Base-by-base conservation (phyloP, 495 filamentous ascomycete genomes). In the Penicillium malachiteum region DNA sequence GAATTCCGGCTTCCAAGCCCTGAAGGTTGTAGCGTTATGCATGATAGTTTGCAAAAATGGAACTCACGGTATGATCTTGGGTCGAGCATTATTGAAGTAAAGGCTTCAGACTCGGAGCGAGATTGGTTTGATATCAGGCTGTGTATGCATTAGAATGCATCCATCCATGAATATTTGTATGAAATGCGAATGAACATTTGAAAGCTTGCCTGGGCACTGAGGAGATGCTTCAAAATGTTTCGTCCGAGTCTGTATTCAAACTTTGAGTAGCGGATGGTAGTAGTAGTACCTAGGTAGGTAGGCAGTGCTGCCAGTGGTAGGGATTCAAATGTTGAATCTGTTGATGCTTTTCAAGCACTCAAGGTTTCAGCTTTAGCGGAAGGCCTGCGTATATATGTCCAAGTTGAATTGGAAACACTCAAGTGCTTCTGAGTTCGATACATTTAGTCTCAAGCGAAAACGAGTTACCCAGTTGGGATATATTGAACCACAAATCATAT, bases 401-500 rank as follows among this genome's bases (percentile, higher is more conserved):
- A 26, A 26, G 1, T 26, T 26, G 21, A 26, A 26, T 26, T 26
- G 21, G 21, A 26, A 26, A 4, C 21, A 26, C 21, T 1, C 2
- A 26, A 26, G 21, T 4, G 21, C 21, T 26, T 26, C 21, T 26
- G 21, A 26, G 2, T 26, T 26, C n/a, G 21, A 26, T 26, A 17
- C 6, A 21, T 31, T 33, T 17, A 52, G n/a, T 26, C 21, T 26
- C 21, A 31, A 51, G 59, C 59, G 55, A 62, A 58, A 55, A 62
- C 59, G 59, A 62, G 40, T 53, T 62, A 42, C 59, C 56, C 44
- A 16, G 48, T 62, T 37, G 55, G 59, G 55, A 55, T 52, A 55
- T 52, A 39, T 2, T 17, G 26, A n/a, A 1, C 32, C 32, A 41
- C 41, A 32, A 44, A 39, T 5, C 11, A 37, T 13, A 37, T 37